Conservation (phyloP, 2,329 filamentous ascomycete species). For the Stachybotrys elegans region DNA sequence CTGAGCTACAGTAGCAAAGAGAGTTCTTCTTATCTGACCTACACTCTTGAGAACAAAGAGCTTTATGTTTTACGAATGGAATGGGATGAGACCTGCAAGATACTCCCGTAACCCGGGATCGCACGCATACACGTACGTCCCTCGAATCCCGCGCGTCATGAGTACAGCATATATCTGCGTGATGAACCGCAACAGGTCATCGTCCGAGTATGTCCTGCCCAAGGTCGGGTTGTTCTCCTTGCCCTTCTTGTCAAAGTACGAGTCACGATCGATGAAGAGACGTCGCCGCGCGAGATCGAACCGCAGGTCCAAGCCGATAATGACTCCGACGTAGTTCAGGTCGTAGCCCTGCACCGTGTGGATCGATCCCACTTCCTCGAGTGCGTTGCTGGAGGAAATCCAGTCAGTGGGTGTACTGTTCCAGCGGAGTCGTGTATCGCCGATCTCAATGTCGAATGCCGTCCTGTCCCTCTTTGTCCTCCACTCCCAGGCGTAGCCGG, state of each 20-base stretch:
- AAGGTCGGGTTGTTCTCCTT: slow-evolving; percentile 7
- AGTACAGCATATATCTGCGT: slow-evolving; percentile 7
- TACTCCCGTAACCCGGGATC: background rate
- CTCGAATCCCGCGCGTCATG: slow-evolving; percentile 6
- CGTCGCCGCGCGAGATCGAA: slow-evolving; percentile 4
- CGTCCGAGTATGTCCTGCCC: slow-evolving; percentile 5
- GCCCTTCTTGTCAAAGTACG: slow-evolving; percentile 7
- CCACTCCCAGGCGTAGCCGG: slow-evolving; percentile 5
- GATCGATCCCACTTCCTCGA: slow-evolving; percentile 4
- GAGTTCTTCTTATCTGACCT: too few relatives aligned
- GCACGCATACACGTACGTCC: slow-evolving; percentile 5
- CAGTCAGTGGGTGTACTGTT: slow-evolving; percentile 3
- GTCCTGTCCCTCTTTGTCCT: slow-evolving; percentile 3
- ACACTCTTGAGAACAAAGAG: too few relatives aligned
- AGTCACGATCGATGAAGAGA: slow-evolving; percentile 6
- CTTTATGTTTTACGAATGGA: slow-evolving; percentile 6
- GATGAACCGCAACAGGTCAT: slow-evolving; percentile 6
- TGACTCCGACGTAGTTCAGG: slow-evolving; percentile 3
- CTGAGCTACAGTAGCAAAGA: too few relatives aligned
- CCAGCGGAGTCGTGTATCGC: background rate
- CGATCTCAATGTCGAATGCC: slow-evolving; percentile 4
- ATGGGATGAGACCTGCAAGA: slow-evolving; percentile 4
- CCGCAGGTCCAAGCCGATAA: slow-evolving; percentile 4
- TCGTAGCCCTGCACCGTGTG: slow-evolving; percentile 5
- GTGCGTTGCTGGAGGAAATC: slow-evolving; percentile 4